Evolutionary conservation across 306 rosid species (phyloP), one percentile per base, ranked within the genome.

Genomic region (Senna siamea): DNA sequence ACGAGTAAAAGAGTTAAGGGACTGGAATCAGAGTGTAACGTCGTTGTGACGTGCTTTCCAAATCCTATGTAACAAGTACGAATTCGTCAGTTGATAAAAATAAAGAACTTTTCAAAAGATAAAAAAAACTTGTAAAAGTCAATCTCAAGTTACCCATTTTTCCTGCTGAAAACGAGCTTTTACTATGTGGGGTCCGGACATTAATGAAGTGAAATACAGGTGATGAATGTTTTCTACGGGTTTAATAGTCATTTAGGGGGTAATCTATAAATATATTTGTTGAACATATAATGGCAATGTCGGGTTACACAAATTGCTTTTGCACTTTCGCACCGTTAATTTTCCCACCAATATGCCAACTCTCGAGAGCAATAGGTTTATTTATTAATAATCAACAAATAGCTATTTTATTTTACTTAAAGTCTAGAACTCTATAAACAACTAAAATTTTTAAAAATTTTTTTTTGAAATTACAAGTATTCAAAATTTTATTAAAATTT

Each of bases 281-380:
- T 43, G 9, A 64, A 56, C 11, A 12, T 60, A 59, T 43, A 69
- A 51, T 41, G 54, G 52, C 69, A 52, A 59, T 66, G 57, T 19
- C 11, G 43, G 32, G 18, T 61, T 32, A 1, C 0, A 43, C 2
- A 43, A 43, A 0, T n/a, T n/a, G n/a, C n/a, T n/a, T n/a, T n/a
- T n/a, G n/a, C n/a, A n/a, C n/a, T n/a, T n/a, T n/a, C n/a, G n/a
- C n/a, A n/a, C n/a, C n/a, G n/a, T n/a, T n/a, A n/a, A n/a, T n/a
- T n/a, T n/a, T n/a, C n/a, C n/a, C n/a, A n/a, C n/a, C n/a, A n/a
- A n/a, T n/a, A n/a, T n/a, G n/a, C n/a, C n/a, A n/a, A n/a, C n/a
- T n/a, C n/a, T n/a, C n/a, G n/a, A n/a, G n/a, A n/a, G n/a, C n/a
- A n/a, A n/a, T n/a, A n/a, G n/a, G n/a, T n/a, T n/a, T n/a, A n/a